Conservation (phyloP, 2,329 filamentous ascomycete genomes). For the Rutstroemia sp. region DNA sequence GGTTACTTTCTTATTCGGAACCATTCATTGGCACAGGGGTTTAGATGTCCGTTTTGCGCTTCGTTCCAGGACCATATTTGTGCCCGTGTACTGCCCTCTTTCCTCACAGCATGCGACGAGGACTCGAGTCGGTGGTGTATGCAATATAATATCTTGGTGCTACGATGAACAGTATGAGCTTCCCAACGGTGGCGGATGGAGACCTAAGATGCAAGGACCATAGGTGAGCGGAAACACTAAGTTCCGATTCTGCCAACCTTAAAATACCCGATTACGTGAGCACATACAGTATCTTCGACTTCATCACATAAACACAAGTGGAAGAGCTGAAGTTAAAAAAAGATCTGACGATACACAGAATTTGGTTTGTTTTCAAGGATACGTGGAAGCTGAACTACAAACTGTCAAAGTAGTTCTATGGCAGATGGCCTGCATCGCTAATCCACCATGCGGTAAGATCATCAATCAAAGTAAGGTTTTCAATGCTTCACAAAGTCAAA, state of each 20-base stretch:
- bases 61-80: constrained; percentile 2
- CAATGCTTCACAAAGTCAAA: no score
- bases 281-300: no score
- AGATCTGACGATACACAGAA: no score
- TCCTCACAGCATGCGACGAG: neutral
- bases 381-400: no score
- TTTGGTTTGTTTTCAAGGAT: no score
- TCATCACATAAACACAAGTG: no score
- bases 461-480: no score
- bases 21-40: constrained; percentile 4
- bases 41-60: neutral
- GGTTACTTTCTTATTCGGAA: constrained; percentile 3
- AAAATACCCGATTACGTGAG: no score
- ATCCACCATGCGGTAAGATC: no score
- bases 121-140: neutral
- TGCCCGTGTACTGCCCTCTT: neutral
- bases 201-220: constrained; percentile 1
- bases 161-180: neutral
- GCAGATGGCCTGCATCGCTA: no score
- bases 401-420: no score
- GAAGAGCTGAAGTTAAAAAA: no score
- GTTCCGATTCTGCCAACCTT: neutral
- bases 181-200: constrained; percentile 6
- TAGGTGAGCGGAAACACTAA: neutral
- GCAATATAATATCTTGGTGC: neutral